Evolutionary conservation across 2,329 filamentous ascomycete species (phyloP).

Genomic region (Colletotrichum nymphaeae): DNA sequence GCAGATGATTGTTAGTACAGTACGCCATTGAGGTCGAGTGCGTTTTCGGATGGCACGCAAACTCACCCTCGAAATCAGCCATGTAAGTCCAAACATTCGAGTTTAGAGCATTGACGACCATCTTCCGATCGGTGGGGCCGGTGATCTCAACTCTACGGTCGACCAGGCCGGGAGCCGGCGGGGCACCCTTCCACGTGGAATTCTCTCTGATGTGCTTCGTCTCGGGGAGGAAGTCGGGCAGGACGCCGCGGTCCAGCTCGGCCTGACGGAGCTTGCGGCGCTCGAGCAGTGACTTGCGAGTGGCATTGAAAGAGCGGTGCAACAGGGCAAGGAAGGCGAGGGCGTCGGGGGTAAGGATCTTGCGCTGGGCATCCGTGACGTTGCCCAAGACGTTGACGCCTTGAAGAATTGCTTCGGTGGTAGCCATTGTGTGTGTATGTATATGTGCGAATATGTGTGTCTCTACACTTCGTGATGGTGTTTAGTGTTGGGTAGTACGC

Average conservation of each 20-base stretch:
- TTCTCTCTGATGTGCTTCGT: constrained; percentile 96
- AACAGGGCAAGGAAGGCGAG: constrained; percentile 93
- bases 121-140: constrained; percentile 96
- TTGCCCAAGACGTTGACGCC: constrained; percentile 72
- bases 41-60: background rate
- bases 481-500: constrained; percentile 2
- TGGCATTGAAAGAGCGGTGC: constrained; percentile 92
- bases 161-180: constrained; percentile 90
- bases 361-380: constrained; percentile 81
- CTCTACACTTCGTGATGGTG: constrained; percentile 7
- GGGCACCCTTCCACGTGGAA: constrained; percentile 91
- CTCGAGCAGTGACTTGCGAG: constrained; percentile 89
- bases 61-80: constrained; percentile 94
- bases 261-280: constrained; percentile 87
- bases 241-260: constrained; percentile 88
- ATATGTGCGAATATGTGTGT: background rate
- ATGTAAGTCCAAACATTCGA: constrained; percentile 98
- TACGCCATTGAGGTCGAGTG: background rate
- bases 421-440: constrained; percentile 67
- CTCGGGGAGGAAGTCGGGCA: constrained; percentile 96
- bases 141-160: constrained; percentile 98
- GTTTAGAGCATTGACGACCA: constrained; percentile 98
- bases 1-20: constrained; percentile 1
- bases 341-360: constrained; percentile 92
- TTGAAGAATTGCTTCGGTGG: constrained; percentile 72